Percentiles rank a stretch among this genome's conserved stretches.
phyloP scores from a whole-genome alignment of 2,329 filamentous ascomycete genomes.

The Xylariaceae sp. region DNA sequence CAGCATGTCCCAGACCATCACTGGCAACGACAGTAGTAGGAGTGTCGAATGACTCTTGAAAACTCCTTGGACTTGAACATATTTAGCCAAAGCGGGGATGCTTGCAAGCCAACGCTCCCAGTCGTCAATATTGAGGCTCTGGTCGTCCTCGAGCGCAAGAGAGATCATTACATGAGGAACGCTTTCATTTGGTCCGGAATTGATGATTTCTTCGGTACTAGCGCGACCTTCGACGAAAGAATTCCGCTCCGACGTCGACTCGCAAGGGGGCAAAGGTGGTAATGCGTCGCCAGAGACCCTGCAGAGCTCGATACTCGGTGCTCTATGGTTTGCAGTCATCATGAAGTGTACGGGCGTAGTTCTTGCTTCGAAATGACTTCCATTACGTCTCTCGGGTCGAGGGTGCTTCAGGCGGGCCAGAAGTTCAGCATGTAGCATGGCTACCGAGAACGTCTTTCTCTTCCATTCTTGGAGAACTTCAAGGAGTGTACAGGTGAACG shows the following conservation, averaged over 20 bases:
- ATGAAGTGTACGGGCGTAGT: slow-evolving; percentile 68
- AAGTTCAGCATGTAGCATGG: slow-evolving; percentile 67
- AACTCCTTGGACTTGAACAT: slow-evolving; percentile 66
- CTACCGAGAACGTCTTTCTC: slow-evolving; percentile 60
- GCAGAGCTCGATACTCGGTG: slow-evolving; percentile 63
- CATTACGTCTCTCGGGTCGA: slow-evolving; percentile 62
- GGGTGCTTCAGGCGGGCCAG: slow-evolving; percentile 67
- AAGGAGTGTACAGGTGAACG: slow-evolving; percentile 65
- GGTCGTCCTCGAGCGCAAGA: slow-evolving; percentile 63
- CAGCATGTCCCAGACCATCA: slow-evolving; percentile 66
- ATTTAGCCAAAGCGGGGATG: slow-evolving; percentile 64
- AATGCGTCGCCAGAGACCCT: slow-evolving; percentile 45
- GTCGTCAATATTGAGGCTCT: slow-evolving; percentile 61
- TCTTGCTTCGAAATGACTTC: slow-evolving; percentile 63
- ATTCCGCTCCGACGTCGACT: slow-evolving; percentile 31
- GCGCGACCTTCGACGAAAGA: slow-evolving; percentile 39
- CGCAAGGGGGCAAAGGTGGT: slow-evolving; percentile 48
- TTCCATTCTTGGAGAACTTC: slow-evolving; percentile 66
- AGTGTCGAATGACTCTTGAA: slow-evolving; percentile 68
- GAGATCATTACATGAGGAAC: slow-evolving; percentile 68
- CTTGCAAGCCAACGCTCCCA: slow-evolving; percentile 64
- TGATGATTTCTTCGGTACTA: slow-evolving; percentile 38
- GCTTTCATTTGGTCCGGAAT: slow-evolving; percentile 58
- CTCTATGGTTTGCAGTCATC: slow-evolving; percentile 67
- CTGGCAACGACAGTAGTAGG: slow-evolving; percentile 63